These are phyloP conservation scores for Barbatosphaeria neglecta DNA, from an alignment of 495 filamentous ascomycete species.

Conservation along the genomic window DNA sequence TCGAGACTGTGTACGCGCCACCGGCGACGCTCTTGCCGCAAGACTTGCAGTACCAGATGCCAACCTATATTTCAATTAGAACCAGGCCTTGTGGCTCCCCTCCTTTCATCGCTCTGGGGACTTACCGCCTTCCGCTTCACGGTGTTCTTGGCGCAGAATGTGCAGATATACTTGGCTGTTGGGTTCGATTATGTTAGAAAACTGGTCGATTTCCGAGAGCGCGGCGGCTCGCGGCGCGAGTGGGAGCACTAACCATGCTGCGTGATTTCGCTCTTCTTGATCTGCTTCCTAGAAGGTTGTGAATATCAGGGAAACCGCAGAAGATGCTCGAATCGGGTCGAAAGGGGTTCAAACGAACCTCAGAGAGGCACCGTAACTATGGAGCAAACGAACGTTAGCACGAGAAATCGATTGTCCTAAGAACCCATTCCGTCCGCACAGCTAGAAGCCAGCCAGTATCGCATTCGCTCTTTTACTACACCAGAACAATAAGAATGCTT, in stretches of 20 bases:
- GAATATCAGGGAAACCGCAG: background rate
- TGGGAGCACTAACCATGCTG: slow-evolving; percentile 91
- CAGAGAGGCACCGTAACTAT: background rate
- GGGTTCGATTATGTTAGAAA: background rate
- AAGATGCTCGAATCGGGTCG: background rate
- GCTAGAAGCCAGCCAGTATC: no score
- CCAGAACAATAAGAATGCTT: background rate
- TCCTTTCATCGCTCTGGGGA: slow-evolving; percentile 66
- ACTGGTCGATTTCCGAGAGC: background rate
- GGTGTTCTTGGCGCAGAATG: slow-evolving; percentile 90
- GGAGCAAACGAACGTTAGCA: background rate
- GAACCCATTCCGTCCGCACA: no score
- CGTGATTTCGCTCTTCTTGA: slow-evolving; percentile 99
- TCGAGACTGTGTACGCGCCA: slow-evolving; percentile 92
- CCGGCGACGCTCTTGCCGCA: slow-evolving; percentile 94
- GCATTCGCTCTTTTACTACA: background rate
- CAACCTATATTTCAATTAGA: background rate
- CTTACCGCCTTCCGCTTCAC: slow-evolving; percentile 88
- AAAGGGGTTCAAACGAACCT: background rate
- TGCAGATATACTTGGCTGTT: slow-evolving; percentile 23
- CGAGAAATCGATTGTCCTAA: no score
- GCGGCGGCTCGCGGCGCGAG: slow-evolving; percentile 4
- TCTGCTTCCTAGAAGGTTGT: slow-evolving; percentile 59
- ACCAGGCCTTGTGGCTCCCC: no score
- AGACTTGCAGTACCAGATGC: slow-evolving; percentile 54